These are phyloP conservation scores for Echites panduratus DNA, from an alignment of 257 asterid genomes.

Conservation along the genomic window DNA sequence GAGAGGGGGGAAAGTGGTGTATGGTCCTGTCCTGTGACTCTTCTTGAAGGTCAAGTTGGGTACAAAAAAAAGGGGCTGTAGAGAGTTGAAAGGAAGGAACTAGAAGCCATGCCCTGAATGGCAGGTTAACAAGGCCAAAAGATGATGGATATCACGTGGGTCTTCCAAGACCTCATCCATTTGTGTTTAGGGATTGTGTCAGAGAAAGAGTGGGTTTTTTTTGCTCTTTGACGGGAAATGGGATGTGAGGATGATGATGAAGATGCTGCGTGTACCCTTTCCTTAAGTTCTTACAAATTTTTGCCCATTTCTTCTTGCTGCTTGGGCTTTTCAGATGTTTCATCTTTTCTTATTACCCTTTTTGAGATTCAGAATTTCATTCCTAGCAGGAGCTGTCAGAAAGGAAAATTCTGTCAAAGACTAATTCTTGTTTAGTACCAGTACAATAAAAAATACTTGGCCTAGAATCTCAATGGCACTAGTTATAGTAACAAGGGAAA, in stretches of 20 bases:
- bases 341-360: neutral
- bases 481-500: no score
- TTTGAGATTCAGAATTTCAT: no score
- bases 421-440: no score
- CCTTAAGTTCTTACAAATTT: neutral
- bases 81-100: neutral
- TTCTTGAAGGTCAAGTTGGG: neutral
- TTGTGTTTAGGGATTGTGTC: neutral
- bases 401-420: no score
- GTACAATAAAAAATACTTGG: no score
- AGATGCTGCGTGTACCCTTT: neutral
- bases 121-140: constrained; percentile 21
- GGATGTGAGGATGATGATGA: neutral
- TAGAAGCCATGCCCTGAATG: constrained; percentile 29
- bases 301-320: constrained; percentile 10
- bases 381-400: neutral
- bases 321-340: neutral
- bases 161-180: constrained; percentile 10
- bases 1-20: neutral
- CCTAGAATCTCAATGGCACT: no score
- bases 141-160: constrained; percentile 36
- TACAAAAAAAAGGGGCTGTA: neutral
- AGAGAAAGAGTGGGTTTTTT: neutral
- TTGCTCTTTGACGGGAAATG: no score
- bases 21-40: neutral